Conservation (phyloP, 2,329 filamentous ascomycete genomes). For the Exophiala bonariae region DNA sequence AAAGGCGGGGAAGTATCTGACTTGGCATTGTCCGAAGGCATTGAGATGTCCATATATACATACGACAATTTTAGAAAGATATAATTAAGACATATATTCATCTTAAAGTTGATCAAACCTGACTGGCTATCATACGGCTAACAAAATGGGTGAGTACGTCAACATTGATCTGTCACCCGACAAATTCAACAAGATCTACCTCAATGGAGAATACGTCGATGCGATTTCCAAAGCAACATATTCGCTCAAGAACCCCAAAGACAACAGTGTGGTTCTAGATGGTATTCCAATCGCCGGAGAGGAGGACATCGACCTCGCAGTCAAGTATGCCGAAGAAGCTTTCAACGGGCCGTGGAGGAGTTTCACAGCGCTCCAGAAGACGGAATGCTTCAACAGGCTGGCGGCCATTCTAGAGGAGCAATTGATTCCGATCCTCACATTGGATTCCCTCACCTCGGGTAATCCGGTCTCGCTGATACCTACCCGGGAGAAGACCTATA, state of each 20-base stretch:
- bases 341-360: constrained; percentile 40
- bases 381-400: constrained; percentile 16
- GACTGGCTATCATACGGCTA: no score
- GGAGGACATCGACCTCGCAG: constrained; percentile 49
- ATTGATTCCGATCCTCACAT: constrained; percentile 7
- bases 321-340: constrained; percentile 50
- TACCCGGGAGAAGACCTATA: constrained; percentile 6
- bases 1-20: no score
- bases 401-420: constrained; percentile 15
- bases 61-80: no score
- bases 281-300: constrained; percentile 48
- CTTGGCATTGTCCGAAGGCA: no score
- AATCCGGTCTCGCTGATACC: constrained; percentile 12
- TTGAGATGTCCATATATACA: no score
- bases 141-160: background rate
- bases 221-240: constrained; percentile 39
- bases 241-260: constrained; percentile 40
- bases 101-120: no score
- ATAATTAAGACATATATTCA: no score
- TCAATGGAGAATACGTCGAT: constrained; percentile 16
- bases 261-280: constrained; percentile 50
- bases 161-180: background rate
- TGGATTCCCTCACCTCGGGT: constrained; percentile 17
- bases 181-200: constrained; percentile 1
- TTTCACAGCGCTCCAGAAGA: constrained; percentile 12